A percentile compares a stretch with the other conserved stretches of the same genome.
phyloP scores from a whole-genome alignment of 2,329 filamentous ascomycete genomes.

The Cadophora gregata region DNA sequence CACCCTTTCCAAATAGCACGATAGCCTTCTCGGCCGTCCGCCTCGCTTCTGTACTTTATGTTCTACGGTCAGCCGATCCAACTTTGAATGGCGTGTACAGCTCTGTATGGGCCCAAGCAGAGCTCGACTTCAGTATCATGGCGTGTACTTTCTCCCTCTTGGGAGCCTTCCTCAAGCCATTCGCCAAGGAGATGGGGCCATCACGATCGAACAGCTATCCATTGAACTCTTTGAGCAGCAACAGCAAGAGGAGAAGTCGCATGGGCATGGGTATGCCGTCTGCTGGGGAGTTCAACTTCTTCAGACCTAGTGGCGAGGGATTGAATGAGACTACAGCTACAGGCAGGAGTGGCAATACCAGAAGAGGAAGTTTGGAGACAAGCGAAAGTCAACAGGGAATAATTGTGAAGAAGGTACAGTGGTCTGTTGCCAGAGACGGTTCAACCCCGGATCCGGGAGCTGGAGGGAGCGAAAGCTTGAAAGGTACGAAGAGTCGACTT shows the following conservation, averaged over 20 bases:
- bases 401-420: conserved; percentile 9
- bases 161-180: conserved; percentile 1
- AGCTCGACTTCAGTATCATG: conserved; percentile 4
- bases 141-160: neutral
- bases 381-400: neutral
- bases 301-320: neutral
- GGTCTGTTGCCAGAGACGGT: neutral
- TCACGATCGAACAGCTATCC: neutral
- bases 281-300: neutral
- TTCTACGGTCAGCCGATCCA: neutral
- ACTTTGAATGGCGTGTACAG: neutral
- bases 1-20: neutral
- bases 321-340: neutral
- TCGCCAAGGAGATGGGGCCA: neutral
- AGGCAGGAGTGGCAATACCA: neutral
- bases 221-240: conserved; percentile 5
- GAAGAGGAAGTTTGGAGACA: neutral
- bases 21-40: conserved; percentile 1
- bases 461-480: neutral
- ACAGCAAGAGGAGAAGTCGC: neutral
- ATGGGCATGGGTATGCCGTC: neutral
- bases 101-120: conserved; percentile 3
- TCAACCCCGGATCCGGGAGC: neutral
- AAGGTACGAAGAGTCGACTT: neutral
- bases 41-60: neutral